Evolutionary conservation across 202 grass and related monocot species (phyloP).

Genomic region (Eragrostis tef): DNA sequence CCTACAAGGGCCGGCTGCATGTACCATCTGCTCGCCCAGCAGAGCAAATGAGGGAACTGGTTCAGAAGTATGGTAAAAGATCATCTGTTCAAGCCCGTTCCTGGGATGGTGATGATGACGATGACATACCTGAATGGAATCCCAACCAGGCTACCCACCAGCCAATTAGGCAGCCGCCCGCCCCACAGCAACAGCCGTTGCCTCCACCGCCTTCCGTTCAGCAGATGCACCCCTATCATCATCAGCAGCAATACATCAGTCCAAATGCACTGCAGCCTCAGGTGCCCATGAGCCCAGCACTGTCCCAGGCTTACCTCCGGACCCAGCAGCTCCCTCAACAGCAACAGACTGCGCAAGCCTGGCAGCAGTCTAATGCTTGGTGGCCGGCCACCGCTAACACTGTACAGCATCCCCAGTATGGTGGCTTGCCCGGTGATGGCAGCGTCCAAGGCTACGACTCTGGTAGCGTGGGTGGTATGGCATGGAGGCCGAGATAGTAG

Average conservation of each 20-base stretch:
- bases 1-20: slow-evolving; percentile 55
- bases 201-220: slow-evolving; percentile 49
- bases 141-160: too few relatives aligned
- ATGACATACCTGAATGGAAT: slow-evolving; percentile 94
- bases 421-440: slow-evolving; percentile 24
- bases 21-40: slow-evolving; percentile 51
- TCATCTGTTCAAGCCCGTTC: slow-evolving; percentile 43
- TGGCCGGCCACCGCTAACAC: slow-evolving; percentile 29
- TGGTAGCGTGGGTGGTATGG: slow-evolving; percentile 25
- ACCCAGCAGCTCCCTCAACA: slow-evolving; percentile 53
- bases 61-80: slow-evolving; percentile 77
- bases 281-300: background rate
- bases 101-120: slow-evolving; percentile 69
- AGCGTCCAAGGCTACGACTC: slow-evolving; percentile 45
- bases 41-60: slow-evolving; percentile 65
- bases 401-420: slow-evolving; percentile 45
- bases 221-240: slow-evolving; percentile 50
- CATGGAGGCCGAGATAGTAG: slow-evolving; percentile 54
- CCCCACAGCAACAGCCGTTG: slow-evolving; percentile 36
- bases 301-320: slow-evolving; percentile 43
- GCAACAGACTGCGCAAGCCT: slow-evolving; percentile 44
- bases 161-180: slow-evolving; percentile 42
- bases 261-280: slow-evolving; percentile 53
- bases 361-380: slow-evolving; percentile 46
- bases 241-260: slow-evolving; percentile 42